These are phyloP conservation scores for Fraxinus floribunda DNA, from an alignment of 305 asterid species.

Conservation along the genomic window DNA sequence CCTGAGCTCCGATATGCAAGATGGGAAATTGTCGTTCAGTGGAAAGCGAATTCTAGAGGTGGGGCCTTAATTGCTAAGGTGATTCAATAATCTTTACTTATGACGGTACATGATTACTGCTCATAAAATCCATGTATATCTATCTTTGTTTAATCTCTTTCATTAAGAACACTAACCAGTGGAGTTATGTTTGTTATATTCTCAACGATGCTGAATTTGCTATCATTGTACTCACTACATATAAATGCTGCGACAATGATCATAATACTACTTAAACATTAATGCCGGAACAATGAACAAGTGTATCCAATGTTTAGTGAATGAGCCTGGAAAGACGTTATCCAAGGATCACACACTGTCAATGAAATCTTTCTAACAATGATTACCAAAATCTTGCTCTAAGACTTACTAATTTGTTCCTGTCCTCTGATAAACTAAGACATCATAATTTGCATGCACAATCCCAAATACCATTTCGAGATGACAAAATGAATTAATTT, in stretches of 20 bases:
- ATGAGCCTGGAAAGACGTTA: not conserved
- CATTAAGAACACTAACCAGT: not conserved
- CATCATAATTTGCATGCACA: not conserved
- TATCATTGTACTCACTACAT: not conserved
- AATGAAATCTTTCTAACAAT: not conserved
- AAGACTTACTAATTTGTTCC: not conserved
- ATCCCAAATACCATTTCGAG: not conserved
- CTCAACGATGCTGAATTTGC: not conserved
- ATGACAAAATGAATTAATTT: not conserved
- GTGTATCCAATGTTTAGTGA: not conserved
- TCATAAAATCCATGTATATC: not conserved
- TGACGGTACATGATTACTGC: not conserved
- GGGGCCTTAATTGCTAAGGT: conserved; percentile 50
- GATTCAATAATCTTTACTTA: conserved; percentile 29
- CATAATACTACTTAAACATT: not conserved
- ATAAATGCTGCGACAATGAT: not conserved
- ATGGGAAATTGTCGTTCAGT: conserved; percentile 48
- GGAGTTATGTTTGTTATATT: not conserved
- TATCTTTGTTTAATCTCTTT: not conserved
- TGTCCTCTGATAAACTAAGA: not conserved
- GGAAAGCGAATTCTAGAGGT: conserved; percentile 92
- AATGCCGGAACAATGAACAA: not conserved
- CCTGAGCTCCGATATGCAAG: conserved; percentile 57
- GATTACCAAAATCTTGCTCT: not conserved
- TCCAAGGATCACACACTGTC: not conserved